Conservation (phyloP, 192 early-diverging fungal genomes). For the Kappamyces sp. region DNA sequence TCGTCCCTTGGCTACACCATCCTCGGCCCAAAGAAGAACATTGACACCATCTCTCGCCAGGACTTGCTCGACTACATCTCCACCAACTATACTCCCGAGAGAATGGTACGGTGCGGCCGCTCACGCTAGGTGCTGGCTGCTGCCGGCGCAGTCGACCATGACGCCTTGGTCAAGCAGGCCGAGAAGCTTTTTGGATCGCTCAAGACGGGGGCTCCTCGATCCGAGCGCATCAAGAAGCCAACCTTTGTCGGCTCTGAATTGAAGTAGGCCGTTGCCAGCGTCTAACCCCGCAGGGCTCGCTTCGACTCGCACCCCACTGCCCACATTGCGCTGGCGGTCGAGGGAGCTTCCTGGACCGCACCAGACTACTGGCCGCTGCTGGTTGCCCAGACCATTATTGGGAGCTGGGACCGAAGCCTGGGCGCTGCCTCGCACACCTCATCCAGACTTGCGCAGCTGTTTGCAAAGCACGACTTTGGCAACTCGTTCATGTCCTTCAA, state of each 20-base stretch:
- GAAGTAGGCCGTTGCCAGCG: neutral
- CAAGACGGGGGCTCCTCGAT: conserved; percentile 49
- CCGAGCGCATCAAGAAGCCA: conserved; percentile 45
- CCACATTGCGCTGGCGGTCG: conserved; percentile 96
- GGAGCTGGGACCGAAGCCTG: conserved; percentile 93
- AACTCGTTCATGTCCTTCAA: conserved; percentile 99
- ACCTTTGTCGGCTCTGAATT: conserved; percentile 82
- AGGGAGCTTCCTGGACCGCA: conserved; percentile 91
- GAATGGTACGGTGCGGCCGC: conserved; percentile 64
- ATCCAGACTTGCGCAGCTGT: conserved; percentile 76
- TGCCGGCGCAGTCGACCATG: conserved; percentile 86
- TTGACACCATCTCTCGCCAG: conserved; percentile 76
- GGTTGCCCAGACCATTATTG: conserved; percentile 91
- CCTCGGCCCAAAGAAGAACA: conserved; percentile 90
- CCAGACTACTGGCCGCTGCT: conserved; percentile 95
- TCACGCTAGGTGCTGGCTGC: conserved; percentile 58
- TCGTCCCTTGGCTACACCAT: conserved; percentile 86
- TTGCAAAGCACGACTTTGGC: conserved; percentile 76
- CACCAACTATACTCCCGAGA: conserved; percentile 93
- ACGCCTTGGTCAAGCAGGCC: conserved; percentile 84
- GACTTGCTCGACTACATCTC: conserved; percentile 86
- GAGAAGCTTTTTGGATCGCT: conserved; percentile 87
- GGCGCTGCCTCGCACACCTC: conserved; percentile 82
- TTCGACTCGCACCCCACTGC: conserved; percentile 85
- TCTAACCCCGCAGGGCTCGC: conserved; percentile 61